phyloP scores from a whole-genome alignment of 192 early-diverging fungal genomes.

The Gaertneriomyces sp. region DNA sequence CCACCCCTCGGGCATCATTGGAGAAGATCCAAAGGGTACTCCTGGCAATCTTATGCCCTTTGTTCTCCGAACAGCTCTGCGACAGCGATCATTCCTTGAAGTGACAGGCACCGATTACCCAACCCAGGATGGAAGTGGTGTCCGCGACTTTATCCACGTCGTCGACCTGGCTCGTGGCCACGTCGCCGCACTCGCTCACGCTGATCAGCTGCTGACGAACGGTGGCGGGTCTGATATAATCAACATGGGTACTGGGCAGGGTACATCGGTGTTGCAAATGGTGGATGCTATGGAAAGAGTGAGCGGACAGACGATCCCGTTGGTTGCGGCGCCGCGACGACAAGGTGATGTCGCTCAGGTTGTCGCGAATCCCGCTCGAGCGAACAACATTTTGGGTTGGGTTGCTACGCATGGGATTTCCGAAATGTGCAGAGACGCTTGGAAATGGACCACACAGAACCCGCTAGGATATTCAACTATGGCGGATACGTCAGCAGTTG shows the following conservation, averaged over 20 bases:
- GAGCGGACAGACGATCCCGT: constrained; percentile 59
- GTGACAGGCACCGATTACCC: constrained; percentile 85
- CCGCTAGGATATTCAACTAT: constrained; percentile 57
- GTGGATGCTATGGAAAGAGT: constrained; percentile 68
- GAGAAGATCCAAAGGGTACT: constrained; percentile 74
- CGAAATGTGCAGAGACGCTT: constrained; percentile 67
- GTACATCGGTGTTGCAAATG: constrained; percentile 81
- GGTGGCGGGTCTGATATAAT: constrained; percentile 61
- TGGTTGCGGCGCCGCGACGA: constrained; percentile 58
- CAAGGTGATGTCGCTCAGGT: constrained; percentile 79
- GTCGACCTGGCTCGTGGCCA: constrained; percentile 84
- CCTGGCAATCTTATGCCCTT: constrained; percentile 88
- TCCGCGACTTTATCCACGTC: constrained; percentile 90
- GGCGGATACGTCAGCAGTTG: neutral
- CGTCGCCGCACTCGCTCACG: constrained; percentile 62
- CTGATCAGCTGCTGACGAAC: neutral
- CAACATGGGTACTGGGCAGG: constrained; percentile 80
- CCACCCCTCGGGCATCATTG: constrained; percentile 77
- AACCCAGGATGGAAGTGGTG: constrained; percentile 75
- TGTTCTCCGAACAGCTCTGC: constrained; percentile 72
- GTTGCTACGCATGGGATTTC: constrained; percentile 52
- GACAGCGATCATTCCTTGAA: constrained; percentile 63
- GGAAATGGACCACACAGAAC: constrained; percentile 70
- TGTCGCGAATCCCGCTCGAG: constrained; percentile 71
- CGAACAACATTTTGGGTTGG: constrained; percentile 62